Evolutionary conservation across 2,329 filamentous ascomycete species (phyloP).

Genomic region (Ceratocystis colombiana): DNA sequence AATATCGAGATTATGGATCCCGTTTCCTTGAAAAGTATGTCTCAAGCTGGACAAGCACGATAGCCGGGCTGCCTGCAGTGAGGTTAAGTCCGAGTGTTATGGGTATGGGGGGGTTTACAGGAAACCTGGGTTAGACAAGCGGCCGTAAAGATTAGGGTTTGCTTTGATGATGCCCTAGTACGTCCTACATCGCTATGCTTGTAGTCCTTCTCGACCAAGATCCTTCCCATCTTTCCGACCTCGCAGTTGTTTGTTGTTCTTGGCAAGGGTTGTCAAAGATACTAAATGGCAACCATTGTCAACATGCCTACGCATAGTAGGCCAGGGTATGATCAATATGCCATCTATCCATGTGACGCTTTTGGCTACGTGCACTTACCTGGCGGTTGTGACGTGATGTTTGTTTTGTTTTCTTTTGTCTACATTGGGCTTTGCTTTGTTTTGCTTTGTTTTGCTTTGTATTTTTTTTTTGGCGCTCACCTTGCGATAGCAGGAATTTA

Average conservation of each 20-base stretch:
- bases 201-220: background rate
- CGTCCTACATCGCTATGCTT: background rate
- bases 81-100: too few relatives aligned
- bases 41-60: too few relatives aligned
- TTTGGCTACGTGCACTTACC: conserved; percentile 2
- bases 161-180: background rate
- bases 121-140: rapidly evolving
- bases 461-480: background rate
- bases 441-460: background rate
- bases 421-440: background rate
- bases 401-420: conserved; percentile 11
- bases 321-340: background rate
- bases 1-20: too few relatives aligned
- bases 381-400: conserved; percentile 6
- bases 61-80: too few relatives aligned
- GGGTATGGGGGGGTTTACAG: too few relatives aligned
- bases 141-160: too few relatives aligned
- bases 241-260: background rate
- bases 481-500: background rate
- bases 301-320: background rate
- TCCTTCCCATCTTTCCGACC: background rate
- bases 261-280: background rate
- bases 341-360: background rate
- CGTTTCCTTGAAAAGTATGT: too few relatives aligned
- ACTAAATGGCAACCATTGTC: background rate